These are phyloP conservation scores for Ceratocystis cubensis DNA, from an alignment of 2,329 filamentous ascomycete species.

Conservation along the genomic window DNA sequence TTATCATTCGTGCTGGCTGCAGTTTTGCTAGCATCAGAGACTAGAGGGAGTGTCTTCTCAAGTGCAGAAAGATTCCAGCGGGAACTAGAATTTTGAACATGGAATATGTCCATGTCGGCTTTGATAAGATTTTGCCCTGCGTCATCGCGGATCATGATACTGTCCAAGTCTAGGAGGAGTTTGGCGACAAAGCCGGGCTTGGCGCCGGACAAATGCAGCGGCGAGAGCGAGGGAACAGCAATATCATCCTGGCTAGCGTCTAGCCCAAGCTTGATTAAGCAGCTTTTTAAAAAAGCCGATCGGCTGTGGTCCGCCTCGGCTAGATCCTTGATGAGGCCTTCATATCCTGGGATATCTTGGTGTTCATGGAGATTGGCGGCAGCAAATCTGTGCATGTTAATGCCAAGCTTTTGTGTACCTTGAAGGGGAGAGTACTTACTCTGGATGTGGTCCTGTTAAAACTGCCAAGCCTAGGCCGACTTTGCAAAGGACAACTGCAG, in stretches of 20 bases:
- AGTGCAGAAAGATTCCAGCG: slow-evolving; percentile 41
- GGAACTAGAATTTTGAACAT: slow-evolving; percentile 54
- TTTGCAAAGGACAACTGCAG: slow-evolving; percentile 72
- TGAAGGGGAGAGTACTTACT: slow-evolving; percentile 40
- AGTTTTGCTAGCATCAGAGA: background rate
- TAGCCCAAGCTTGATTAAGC: slow-evolving; percentile 69
- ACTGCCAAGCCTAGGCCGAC: slow-evolving; percentile 69
- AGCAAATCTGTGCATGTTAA: slow-evolving; percentile 53
- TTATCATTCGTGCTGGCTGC: slow-evolving; percentile 30
- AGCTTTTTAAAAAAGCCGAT: slow-evolving; percentile 63
- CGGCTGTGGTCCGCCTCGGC: slow-evolving; percentile 57
- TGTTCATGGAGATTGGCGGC: slow-evolving; percentile 61
- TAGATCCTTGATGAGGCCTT: slow-evolving; percentile 54
- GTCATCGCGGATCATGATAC: slow-evolving; percentile 53
- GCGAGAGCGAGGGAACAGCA: slow-evolving; percentile 65
- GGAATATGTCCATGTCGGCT: slow-evolving; percentile 73
- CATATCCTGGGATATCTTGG: slow-evolving; percentile 55
- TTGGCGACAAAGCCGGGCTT: slow-evolving; percentile 52
- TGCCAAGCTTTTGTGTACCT: background rate
- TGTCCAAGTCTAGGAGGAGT: slow-evolving; percentile 52
- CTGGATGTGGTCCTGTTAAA: slow-evolving; percentile 80
- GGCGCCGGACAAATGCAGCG: slow-evolving; percentile 62
- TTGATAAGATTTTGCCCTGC: slow-evolving; percentile 56
- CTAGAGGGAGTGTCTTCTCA: slow-evolving; percentile 17
- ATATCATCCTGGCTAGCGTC: slow-evolving; percentile 57